These are phyloP conservation scores for Angomonas deanei DNA, from an alignment of 208 protist species.

Conservation along the genomic window DNA sequence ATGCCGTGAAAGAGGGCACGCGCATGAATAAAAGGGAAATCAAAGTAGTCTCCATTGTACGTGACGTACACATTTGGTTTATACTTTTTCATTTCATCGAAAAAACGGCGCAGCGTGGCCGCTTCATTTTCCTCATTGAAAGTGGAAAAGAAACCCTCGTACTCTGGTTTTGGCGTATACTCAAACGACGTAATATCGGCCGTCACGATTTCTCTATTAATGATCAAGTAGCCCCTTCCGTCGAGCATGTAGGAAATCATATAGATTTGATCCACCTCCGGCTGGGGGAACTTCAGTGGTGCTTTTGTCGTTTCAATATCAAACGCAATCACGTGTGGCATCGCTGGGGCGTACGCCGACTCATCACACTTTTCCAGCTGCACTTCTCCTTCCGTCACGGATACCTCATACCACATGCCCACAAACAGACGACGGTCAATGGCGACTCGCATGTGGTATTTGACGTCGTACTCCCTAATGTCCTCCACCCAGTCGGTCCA, in stretches of 20 bases:
- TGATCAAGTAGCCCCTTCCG: constrained; percentile 97
- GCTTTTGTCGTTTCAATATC: constrained; percentile 99
- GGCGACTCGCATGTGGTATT: constrained; percentile 96
- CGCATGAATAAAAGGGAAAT: constrained; percentile 99
- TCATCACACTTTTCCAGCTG: constrained; percentile 76
- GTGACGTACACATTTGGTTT: constrained; percentile 98
- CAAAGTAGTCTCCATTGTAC: constrained; percentile 99
- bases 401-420: constrained; percentile 96
- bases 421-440: constrained; percentile 96
- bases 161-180: constrained; percentile 98
- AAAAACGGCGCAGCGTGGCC: constrained; percentile 91
- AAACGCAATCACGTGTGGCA: constrained; percentile 92
- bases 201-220: constrained; percentile 97
- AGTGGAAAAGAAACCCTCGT: constrained; percentile 95
- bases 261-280: constrained; percentile 97
- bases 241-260: constrained; percentile 99
- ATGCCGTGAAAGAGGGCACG: constrained; percentile 82
- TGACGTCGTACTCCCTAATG: constrained; percentile 99
- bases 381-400: constrained; percentile 60
- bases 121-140: constrained; percentile 97
- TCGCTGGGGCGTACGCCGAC: constrained; percentile 84
- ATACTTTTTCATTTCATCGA: constrained; percentile 95
- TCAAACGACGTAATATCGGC: constrained; percentile 99
- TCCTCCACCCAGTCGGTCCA: constrained; percentile 94
- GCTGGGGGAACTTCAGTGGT: constrained; percentile 99